Evolutionary conservation across 495 filamentous ascomycete genomes (phyloP).

Genomic region (Staphylotrichum longicolle): DNA sequence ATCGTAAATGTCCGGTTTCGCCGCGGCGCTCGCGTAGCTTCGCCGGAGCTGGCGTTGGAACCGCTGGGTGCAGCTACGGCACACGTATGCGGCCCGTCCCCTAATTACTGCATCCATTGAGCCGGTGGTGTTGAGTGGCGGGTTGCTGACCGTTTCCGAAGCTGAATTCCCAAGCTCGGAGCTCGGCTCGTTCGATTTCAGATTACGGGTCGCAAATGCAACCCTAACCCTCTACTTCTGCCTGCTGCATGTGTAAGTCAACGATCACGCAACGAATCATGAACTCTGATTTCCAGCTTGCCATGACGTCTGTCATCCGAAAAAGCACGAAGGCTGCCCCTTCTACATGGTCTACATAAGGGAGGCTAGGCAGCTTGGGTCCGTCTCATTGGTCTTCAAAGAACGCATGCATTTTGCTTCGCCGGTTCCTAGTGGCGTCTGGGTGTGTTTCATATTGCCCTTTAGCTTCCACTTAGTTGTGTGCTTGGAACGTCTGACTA

Average conservation of each 20-base stretch:
- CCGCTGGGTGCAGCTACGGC: constrained; percentile 46
- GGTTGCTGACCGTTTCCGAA: background rate
- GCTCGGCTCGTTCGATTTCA: background rate
- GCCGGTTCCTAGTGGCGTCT: background rate
- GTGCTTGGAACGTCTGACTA: too few species aligned
- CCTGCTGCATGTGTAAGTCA: too few species aligned
- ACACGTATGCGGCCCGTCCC: constrained; percentile 37
- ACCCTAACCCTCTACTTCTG: constrained; percentile 15
- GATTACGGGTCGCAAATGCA: background rate
- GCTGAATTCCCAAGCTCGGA: constrained; percentile 5
- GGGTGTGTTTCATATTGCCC: constrained; percentile 5
- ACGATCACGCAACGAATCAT: too few species aligned
- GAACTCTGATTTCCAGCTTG: too few species aligned
- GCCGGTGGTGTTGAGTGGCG: background rate
- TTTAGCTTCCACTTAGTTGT: background rate
- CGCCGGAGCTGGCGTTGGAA: constrained; percentile 34
- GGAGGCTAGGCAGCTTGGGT: too few species aligned
- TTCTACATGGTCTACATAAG: too few species aligned
- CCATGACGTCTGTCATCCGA: too few species aligned
- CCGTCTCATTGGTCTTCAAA: background rate
- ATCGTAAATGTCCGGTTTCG: constrained; percentile 72
- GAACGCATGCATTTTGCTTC: background rate
- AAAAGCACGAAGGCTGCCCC: too few species aligned
- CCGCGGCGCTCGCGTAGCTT: constrained; percentile 38
- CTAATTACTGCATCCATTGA: constrained; percentile 30